Conservation (phyloP, 2,329 filamentous ascomycete species). For the Incumbomyces lentus region DNA sequence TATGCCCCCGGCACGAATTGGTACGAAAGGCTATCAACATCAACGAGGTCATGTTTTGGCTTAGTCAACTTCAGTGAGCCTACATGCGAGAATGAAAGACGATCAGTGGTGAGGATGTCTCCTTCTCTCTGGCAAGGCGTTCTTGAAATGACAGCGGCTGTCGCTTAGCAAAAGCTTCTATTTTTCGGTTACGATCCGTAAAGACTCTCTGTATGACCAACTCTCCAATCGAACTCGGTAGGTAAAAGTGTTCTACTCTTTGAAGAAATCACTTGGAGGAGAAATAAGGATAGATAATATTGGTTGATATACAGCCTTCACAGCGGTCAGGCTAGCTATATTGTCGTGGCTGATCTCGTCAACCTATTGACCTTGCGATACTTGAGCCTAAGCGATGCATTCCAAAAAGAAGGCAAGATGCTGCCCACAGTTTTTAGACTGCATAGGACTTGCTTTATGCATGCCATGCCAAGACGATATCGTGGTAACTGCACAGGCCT, state of each 20-base stretch:
- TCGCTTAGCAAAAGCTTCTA: neutral
- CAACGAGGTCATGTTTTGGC: too few species aligned
- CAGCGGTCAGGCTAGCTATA: conserved; percentile 7
- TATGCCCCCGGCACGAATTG: too few species aligned
- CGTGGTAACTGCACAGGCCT: conserved; percentile 4
- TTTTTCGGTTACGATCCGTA: too few species aligned
- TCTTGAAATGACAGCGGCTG: too few species aligned
- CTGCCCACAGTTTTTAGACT: neutral
- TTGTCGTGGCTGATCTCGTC: conserved; percentile 4
- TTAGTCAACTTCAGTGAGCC: too few species aligned
- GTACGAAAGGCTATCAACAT: too few species aligned
- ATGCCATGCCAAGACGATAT: conserved; percentile 7
- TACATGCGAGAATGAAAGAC: too few species aligned
- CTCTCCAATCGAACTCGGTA: neutral
- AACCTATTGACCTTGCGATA: conserved; percentile 8
- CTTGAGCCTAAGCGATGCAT: conserved; percentile 2
- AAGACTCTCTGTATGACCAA: neutral
- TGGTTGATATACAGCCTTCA: conserved; percentile 6
- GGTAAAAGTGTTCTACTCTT: neutral
- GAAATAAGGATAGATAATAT: neutral
- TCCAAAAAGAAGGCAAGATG: neutral
- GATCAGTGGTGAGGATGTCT: too few species aligned
- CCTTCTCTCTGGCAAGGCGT: too few species aligned
- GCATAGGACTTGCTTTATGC: neutral
- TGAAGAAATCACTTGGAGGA: neutral